Conservation (phyloP, 768 basidiomycete genomes). For the Tulasnella sp. region DNA sequence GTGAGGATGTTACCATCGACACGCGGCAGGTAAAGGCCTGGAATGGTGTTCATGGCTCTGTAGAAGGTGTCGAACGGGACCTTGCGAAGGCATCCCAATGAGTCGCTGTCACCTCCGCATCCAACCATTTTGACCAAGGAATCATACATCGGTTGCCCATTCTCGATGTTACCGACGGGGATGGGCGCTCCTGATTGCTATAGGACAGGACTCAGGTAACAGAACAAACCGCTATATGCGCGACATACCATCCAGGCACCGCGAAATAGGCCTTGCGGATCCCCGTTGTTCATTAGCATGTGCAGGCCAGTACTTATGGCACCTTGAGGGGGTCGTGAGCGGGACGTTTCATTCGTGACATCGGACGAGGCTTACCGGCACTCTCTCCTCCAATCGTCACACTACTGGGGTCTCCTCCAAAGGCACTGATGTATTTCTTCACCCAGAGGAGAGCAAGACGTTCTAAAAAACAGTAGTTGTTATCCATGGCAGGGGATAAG, state of each 20-base stretch:
- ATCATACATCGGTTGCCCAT: not conserved
- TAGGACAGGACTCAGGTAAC: not conserved
- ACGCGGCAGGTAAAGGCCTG: conserved; percentile 8
- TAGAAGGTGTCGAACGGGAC: conserved; percentile 15
- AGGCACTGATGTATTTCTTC: conserved; percentile 28
- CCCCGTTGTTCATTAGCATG: not conserved
- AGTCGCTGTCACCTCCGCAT: conserved; percentile 14
- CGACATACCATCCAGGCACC: not conserved
- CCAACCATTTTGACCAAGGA: not conserved
- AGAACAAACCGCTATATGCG: not conserved
- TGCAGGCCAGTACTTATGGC: not conserved
- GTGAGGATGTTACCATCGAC: not conserved
- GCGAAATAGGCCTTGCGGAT: not conserved
- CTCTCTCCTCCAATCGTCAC: conserved; percentile 16
- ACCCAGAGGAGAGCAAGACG: conserved; percentile 29
- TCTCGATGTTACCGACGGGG: not conserved
- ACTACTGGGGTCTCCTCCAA: conserved; percentile 28
- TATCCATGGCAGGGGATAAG: no score
- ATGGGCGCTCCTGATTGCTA: conserved; percentile 3
- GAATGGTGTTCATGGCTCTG: conserved; percentile 15
- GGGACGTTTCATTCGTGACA: no score
- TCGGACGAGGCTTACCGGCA: no score
- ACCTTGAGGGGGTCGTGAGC: no score
- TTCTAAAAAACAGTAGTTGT: no score
- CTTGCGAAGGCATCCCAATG: conserved; percentile 20